Percentiles rank a stretch among this genome's conserved stretches.
These are phyloP conservation scores for Blastobotrys serpentis DNA, from an alignment of 1,139 yeast genomes.

Conservation along the genomic window DNA sequence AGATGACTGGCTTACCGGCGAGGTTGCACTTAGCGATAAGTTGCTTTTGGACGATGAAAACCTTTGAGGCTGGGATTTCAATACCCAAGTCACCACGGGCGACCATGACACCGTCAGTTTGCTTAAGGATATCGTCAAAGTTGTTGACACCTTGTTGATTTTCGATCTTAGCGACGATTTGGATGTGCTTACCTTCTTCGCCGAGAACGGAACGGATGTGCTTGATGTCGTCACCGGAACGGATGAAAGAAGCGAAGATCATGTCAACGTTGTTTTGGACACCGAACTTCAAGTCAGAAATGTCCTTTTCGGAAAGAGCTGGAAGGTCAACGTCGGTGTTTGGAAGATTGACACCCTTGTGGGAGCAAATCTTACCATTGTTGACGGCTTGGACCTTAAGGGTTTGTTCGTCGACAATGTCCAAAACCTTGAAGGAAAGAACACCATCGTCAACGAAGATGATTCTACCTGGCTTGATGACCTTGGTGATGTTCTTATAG, in stretches of 20 bases:
- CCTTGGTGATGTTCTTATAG: slow-evolving; percentile 95
- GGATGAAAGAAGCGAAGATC: slow-evolving; percentile 97
- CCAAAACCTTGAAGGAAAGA: slow-evolving; percentile 86
- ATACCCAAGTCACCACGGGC: slow-evolving; percentile 99
- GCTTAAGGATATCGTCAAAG: slow-evolving; percentile 90
- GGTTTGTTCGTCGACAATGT: slow-evolving; percentile 73
- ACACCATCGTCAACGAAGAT: slow-evolving; percentile 98
- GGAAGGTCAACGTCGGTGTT: slow-evolving; percentile 99
- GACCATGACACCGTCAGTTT: slow-evolving; percentile 99
- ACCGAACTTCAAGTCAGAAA: slow-evolving; percentile 87
- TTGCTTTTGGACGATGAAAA: slow-evolving; percentile 97
- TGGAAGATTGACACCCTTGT: slow-evolving; percentile 99
- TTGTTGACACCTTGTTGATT: slow-evolving; percentile 99
- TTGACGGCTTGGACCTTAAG: slow-evolving; percentile 85
- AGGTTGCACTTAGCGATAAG: slow-evolving; percentile 98
- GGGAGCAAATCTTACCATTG: slow-evolving; percentile 93
- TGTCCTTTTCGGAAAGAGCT: slow-evolving; percentile 95
- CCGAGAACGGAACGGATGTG: slow-evolving; percentile 93
- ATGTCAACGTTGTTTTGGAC: slow-evolving; percentile 96
- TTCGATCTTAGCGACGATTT: slow-evolving; percentile 96
- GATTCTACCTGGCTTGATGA: slow-evolving; percentile 79
- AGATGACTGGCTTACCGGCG: slow-evolving; percentile 99
- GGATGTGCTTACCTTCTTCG: slow-evolving; percentile 93
- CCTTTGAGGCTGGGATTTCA: slow-evolving; percentile 99
- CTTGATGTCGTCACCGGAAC: slow-evolving; percentile 86